phyloP scores from a whole-genome alignment of 176 grass and related monocot genomes.

The Avena eriantha region DNA sequence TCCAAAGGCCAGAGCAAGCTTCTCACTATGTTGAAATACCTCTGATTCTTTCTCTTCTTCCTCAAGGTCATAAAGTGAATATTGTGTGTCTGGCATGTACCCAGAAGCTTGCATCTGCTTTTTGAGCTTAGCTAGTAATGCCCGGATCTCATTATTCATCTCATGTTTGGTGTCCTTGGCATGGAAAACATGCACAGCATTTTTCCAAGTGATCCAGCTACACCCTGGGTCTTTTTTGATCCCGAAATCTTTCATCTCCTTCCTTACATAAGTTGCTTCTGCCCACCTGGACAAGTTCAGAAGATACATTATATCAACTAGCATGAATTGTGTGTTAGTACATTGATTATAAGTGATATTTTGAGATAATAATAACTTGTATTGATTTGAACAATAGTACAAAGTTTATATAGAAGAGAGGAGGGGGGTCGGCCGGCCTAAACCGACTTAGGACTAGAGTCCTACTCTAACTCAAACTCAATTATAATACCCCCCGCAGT shows the following conservation, averaged over 20 bases:
- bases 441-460: too few species aligned
- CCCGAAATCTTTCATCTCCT: slow-evolving; percentile 71
- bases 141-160: slow-evolving; percentile 73
- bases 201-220: slow-evolving; percentile 92
- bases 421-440: too few species aligned
- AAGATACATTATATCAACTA: slow-evolving; percentile 2
- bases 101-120: slow-evolving; percentile 75
- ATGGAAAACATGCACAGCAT: slow-evolving; percentile 78
- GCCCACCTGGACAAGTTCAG: slow-evolving; percentile 59
- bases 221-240: slow-evolving; percentile 83
- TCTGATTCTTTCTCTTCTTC: slow-evolving; percentile 94
- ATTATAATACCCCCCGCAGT: too few species aligned
- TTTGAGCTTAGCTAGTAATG: slow-evolving; percentile 59
- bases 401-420: too few species aligned
- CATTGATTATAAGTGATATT: not conserved
- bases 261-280: slow-evolving; percentile 77
- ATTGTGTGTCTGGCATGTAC: slow-evolving; percentile 71
- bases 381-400: too few species aligned
- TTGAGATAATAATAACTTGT: too few species aligned
- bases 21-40: slow-evolving; percentile 90
- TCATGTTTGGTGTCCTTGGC: slow-evolving; percentile 80
- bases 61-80: slow-evolving; percentile 79
- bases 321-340: not conserved
- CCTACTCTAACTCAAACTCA: too few species aligned
- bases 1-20: slow-evolving; percentile 83